Evolutionary conservation across 164 flowering plant species (phyloP), one percentile per base, ranked within the genome.

Genomic region (Tetracentron sinense): DNA sequence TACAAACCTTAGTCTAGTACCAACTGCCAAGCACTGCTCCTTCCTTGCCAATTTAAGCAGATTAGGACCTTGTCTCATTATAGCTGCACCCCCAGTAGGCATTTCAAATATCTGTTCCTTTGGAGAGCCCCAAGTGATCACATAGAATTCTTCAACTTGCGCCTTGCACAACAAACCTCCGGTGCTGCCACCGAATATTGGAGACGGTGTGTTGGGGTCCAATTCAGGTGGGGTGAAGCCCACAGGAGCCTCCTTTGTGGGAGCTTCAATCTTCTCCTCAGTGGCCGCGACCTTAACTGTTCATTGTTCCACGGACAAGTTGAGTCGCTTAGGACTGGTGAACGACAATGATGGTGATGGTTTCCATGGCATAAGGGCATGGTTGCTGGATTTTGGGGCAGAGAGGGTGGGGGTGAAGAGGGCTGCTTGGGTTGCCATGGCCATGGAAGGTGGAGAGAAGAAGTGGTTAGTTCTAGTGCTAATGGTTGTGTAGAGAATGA

Each of bases 11-110:
- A 94, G 69, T 59, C 98, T 81, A 1, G 97, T 94, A 15, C 97
- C 98, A 20, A 94, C 83, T 3, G 98, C 98, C 76, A 94, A 68
- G 65, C 98, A 94, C 84, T 94, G 98, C 64, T 94, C 98, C 67
- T 94, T 91, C 82, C 96, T 76, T 0, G 97, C 93, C 74, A 91
- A 58, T 60, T 91, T 91, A 30, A 94, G 79, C 84, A 94, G 57
- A 50, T 90, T 90, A 2, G 97, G 94, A 0, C 97, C 97, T 62
- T 88, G 70, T 61, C 97, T 69, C 97, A 90, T 90, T 26, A 88
- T 90, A 21, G 97, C 97, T 5, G 97, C 97, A 30, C 97, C 96
- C 0, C 92, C 97, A 0, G 97, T 90, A 0, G 97, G 97, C 97
- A 90, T 88, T 74, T 90, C 97, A 68, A 90, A 90, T 31, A 88